Conservation (phyloP, 345 rosid genomes). For the Hevea brasiliensis region DNA sequence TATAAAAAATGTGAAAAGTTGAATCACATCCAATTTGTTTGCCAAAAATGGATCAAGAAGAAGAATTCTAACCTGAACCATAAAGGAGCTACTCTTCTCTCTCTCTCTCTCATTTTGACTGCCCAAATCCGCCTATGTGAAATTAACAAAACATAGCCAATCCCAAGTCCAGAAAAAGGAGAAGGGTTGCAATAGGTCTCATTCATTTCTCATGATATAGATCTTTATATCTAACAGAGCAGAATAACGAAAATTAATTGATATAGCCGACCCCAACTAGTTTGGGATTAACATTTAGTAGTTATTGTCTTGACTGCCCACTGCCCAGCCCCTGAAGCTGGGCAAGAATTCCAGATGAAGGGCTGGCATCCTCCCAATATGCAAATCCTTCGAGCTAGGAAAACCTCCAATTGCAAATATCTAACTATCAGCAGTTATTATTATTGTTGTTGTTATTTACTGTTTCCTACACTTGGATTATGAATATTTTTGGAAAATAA, state of each 20-base stretch:
- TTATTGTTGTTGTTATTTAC: neutral
- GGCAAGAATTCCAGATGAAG: neutral
- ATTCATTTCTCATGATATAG: too few relatives aligned
- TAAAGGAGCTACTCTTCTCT: neutral
- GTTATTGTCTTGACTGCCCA: too few relatives aligned
- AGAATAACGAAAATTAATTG: too few relatives aligned
- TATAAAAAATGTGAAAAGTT: neutral
- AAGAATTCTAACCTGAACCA: neutral
- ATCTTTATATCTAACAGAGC: too few relatives aligned
- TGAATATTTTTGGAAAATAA: neutral
- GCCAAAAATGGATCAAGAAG: neutral
- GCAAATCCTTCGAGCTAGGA: neutral
- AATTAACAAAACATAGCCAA: too few relatives aligned
- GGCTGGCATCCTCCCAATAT: neutral
- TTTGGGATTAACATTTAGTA: too few relatives aligned
- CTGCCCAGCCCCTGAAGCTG: too few relatives aligned
- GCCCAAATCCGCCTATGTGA: neutral
- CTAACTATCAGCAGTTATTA: neutral
- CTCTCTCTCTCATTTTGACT: too few relatives aligned
- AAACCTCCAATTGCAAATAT: slow-evolving; percentile 5
- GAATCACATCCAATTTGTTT: neutral
- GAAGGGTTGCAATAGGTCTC: too few relatives aligned
- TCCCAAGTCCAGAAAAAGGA: too few relatives aligned
- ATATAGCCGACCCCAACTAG: too few relatives aligned
- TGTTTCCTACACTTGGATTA: neutral